Evolutionary conservation across 2,329 filamentous ascomycete genomes (phyloP), one percentile per base, ranked within the genome.

Genomic region (Hyphodiscus sp.): DNA sequence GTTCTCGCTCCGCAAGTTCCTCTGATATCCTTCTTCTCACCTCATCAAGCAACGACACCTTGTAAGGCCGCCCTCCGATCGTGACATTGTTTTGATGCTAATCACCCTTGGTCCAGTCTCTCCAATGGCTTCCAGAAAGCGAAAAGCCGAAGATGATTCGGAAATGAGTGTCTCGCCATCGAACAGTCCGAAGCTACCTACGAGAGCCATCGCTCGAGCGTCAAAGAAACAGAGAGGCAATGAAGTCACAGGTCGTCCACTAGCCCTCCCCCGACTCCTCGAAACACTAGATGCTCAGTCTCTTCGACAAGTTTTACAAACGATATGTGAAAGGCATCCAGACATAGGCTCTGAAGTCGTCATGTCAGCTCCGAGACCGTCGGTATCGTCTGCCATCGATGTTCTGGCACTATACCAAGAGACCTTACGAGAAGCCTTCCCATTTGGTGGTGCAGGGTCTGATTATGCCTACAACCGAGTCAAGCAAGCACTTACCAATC

Each of bases 381-480:
- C 88, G 38, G 88, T 94, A 50, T 75, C 82, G 42, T 87, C 89
- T 10, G 91, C 89, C 0, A 76, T 97, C 20, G 79, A 86, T 45
- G 89, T 97, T 9, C 76, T 99, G 52, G 77, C 80, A 60, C 86
- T 87, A 57, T 99, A 99, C 70, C 86, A 95, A 68, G 78, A 83
- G 11, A 81, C 81, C 53, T 78, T 99, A 56, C 86, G 85, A 66
- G 81, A 82, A 20, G 85, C 92, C 1, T 90, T 95, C 63, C 94
- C 94, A 0, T 89, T 86, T 57, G 86, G 95, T 63, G 89, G 90
- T 62, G 81, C 86, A 13, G 89, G 84, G 54, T 90, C 91, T 43
- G 92, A 97, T 69, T 97, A 97, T 72, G 86, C 90, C 49, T 99
- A 96, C 70, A 95, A 96, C 68, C 84, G 94, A 63, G 89, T 97